phyloP scores from a whole-genome alignment of 73 alveolate genomes.

The Urostyla sp. region DNA sequence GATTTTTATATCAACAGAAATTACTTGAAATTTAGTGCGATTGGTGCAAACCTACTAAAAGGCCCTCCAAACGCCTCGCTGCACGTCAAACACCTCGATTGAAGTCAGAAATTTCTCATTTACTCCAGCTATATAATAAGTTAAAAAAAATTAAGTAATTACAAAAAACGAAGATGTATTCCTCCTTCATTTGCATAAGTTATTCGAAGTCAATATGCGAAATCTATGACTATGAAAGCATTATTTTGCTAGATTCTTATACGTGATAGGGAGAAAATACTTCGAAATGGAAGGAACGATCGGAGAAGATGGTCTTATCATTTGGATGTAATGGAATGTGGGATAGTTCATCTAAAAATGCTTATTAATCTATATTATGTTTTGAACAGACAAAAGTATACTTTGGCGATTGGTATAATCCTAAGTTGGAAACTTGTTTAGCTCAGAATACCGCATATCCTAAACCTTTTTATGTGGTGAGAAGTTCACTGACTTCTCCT shows the following conservation, averaged over 20 bases:
- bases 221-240: not conserved
- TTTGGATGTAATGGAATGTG: not conserved
- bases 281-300: not conserved
- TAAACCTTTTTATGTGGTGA: too few relatives aligned
- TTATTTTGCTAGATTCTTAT: not conserved
- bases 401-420: too few relatives aligned
- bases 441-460: too few relatives aligned
- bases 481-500: constrained; percentile 12
- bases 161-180: constrained; percentile 36
- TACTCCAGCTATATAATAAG: constrained; percentile 1
- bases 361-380: too few relatives aligned
- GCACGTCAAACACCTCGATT: constrained; percentile 35
- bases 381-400: not conserved
- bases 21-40: constrained; percentile 14
- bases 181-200: constrained; percentile 32
- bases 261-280: not conserved
- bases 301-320: not conserved
- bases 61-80: constrained; percentile 48
- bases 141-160: not conserved
- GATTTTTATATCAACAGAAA: not conserved
- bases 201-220: constrained; percentile 10
- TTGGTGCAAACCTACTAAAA: constrained; percentile 5
- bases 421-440: too few relatives aligned
- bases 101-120: constrained; percentile 19
- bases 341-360: not conserved